Conservation (phyloP, 805 yeast genomes). For the Cyberlindnera maritima region DNA sequence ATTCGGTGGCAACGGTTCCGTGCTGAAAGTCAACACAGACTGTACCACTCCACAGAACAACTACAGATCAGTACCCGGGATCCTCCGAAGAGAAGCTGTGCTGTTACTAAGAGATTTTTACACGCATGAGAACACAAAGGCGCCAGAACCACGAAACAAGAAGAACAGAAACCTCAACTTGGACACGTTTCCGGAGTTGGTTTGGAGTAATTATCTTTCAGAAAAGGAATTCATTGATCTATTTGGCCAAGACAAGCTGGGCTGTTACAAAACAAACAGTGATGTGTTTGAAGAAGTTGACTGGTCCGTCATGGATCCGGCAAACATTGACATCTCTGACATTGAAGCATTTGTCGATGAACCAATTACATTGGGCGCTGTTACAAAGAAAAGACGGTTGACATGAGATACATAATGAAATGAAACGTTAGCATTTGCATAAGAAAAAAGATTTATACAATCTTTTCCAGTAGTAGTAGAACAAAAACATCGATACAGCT, state of each 20-base stretch:
- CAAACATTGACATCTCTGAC: conserved; percentile 24
- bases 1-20: conserved; percentile 96
- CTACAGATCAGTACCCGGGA: conserved; percentile 71
- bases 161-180: conserved; percentile 59
- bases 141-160: conserved; percentile 78
- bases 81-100: conserved; percentile 78
- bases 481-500: not conserved
- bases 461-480: too few relatives aligned
- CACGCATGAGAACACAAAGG: conserved; percentile 77
- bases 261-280: conserved; percentile 12
- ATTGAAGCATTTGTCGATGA: conserved; percentile 11
- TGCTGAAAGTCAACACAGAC: conserved; percentile 56
- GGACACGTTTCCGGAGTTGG: conserved; percentile 57
- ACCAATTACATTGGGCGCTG: conserved; percentile 10
- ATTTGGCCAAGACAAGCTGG: conserved; percentile 30
- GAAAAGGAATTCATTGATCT: conserved; percentile 46
- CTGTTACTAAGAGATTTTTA: conserved; percentile 79
- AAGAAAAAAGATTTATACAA: not conserved
- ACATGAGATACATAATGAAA: not conserved
- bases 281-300: conserved; percentile 22
- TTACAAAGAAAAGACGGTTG: conserved; percentile 9
- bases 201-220: conserved; percentile 52
- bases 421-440: not conserved
- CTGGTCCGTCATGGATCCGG: conserved; percentile 12
- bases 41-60: conserved; percentile 26